These are phyloP conservation scores for Trichoderma citrinoviride DNA, from an alignment of 2,329 filamentous ascomycete species.

Conservation along the genomic window DNA sequence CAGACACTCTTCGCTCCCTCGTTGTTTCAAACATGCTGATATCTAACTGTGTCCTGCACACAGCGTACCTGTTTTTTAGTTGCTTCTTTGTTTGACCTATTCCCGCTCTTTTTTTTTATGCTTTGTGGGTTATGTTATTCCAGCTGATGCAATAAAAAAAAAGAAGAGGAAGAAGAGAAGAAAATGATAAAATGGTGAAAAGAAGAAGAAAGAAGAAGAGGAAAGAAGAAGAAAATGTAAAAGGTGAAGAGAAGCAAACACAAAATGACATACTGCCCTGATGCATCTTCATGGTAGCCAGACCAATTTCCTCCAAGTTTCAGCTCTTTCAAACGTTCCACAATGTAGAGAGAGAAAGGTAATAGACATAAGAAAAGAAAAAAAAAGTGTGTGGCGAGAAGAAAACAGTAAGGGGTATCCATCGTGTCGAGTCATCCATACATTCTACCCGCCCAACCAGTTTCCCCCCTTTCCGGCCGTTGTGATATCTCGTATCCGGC, in stretches of 20 bases:
- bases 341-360: slow-evolving; percentile 21
- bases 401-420: slow-evolving; percentile 42
- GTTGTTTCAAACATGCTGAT: slow-evolving; percentile 17
- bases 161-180: background rate
- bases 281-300: slow-evolving; percentile 26
- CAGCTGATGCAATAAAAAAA: slow-evolving; percentile 4
- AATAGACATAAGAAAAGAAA: slow-evolving; percentile 27
- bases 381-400: slow-evolving; percentile 27
- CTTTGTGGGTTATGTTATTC: slow-evolving; percentile 22
- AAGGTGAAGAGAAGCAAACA: background rate
- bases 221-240: background rate
- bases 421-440: slow-evolving; percentile 45
- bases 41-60: slow-evolving; percentile 23
- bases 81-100: slow-evolving; percentile 20
- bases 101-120: slow-evolving; percentile 23
- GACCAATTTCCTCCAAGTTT: slow-evolving; percentile 24
- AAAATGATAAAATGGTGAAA: background rate
- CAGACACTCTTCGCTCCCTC: slow-evolving; percentile 29
- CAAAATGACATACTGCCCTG: slow-evolving; percentile 14
- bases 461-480: slow-evolving; percentile 27
- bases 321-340: slow-evolving; percentile 10
- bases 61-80: slow-evolving; percentile 16
- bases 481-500: slow-evolving; percentile 24
- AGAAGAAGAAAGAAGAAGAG: background rate
- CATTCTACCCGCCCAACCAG: slow-evolving; percentile 42